Evolutionary conservation across 495 filamentous ascomycete species (phyloP), one percentile per base, ranked within the genome.

Genomic region (Evernia prunastri): DNA sequence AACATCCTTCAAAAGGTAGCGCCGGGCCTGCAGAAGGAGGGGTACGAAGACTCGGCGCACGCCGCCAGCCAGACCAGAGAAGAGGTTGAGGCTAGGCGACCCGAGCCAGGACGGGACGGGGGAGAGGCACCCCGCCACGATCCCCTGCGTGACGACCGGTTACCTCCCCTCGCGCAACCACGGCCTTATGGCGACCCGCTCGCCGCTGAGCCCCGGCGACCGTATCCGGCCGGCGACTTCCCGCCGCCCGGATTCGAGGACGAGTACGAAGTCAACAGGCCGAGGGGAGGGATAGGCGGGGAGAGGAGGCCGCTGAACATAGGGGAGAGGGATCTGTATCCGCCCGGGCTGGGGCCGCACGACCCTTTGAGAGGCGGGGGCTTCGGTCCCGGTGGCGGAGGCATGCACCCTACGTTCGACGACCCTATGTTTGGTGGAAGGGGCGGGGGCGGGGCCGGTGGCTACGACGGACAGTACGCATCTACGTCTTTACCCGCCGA

Each of bases 351-450:
- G 15, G 94, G 90, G 0, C 93, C 92, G 0, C 73, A 91, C 71
- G 91, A 96, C 76, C 91, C 92, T 1, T 70, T 96, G 6, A 74
- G 88, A 25, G 77, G 81, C 15, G 81, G 91, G 63, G 81, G 81
- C 15, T 80, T 81, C 62, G 77, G 84, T 3, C 79, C 80, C 20
- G 75, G 84, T 1, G 82, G 82, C 7, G 84, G 87, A 49, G 94
- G 94, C 3, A 97, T 97, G 94, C 89, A 97, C 75, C 94, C 94
- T 0, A 95, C 91, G 0, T 92, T 96, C 69, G 91, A 97, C 70
- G 94, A 97, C 73, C 91, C 90, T 35, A 73, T 97, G 69, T 97
- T 97, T 73, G 83, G 81, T 42, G 90, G 89, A 0, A 71, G 72
- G 15, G 79, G 77, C 23, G 80, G 80, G 13, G 75, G 73, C 37